These are phyloP conservation scores for Aspergillus ellipticus DNA, from an alignment of 495 filamentous ascomycete genomes.

Conservation along the genomic window DNA sequence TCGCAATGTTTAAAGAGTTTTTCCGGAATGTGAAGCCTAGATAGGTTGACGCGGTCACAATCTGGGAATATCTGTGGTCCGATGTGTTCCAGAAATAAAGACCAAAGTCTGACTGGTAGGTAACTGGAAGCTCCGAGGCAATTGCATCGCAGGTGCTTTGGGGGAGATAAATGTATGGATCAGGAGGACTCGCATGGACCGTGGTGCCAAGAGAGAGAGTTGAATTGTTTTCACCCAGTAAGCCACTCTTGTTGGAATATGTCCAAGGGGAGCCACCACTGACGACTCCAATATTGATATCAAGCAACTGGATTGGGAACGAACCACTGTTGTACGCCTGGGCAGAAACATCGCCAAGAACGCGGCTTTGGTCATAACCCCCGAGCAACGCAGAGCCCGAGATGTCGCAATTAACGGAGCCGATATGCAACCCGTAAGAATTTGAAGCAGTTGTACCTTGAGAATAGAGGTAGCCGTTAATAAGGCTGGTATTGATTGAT, in stretches of 20 bases:
- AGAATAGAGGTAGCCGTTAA: slow-evolving; percentile 3
- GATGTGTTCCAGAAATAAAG: slow-evolving; percentile 51
- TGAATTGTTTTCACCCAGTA: slow-evolving; percentile 31
- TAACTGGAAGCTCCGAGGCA: slow-evolving; percentile 42
- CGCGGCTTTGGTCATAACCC: slow-evolving; percentile 48
- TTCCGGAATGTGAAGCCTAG: slow-evolving; percentile 47
- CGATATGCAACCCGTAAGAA: slow-evolving; percentile 53
- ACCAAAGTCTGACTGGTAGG: slow-evolving; percentile 31
- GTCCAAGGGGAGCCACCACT: slow-evolving; percentile 41
- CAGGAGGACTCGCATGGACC: slow-evolving; percentile 32
- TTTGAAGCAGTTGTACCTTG: slow-evolving; percentile 37
- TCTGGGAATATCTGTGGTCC: slow-evolving; percentile 33
- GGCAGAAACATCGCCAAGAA: slow-evolving; percentile 25
- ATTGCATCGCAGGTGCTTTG: slow-evolving; percentile 48
- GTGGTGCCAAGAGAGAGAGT: slow-evolving; percentile 17
- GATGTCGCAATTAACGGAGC: slow-evolving; percentile 38
- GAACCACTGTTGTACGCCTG: slow-evolving; percentile 16
- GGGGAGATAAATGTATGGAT: slow-evolving; percentile 50
- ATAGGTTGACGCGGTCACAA: slow-evolving; percentile 46
- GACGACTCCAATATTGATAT: slow-evolving; percentile 40
- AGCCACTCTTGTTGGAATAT: slow-evolving; percentile 25
- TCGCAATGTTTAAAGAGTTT: slow-evolving; percentile 20
- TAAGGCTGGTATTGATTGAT: background rate
- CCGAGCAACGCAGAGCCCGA: slow-evolving; percentile 45
- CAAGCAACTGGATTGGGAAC: slow-evolving; percentile 31